Percentiles rank a stretch among this genome's conserved stretches.
Conservation (phyloP, 345 rosid genomes). For the Rhodamnia argentea region DNA sequence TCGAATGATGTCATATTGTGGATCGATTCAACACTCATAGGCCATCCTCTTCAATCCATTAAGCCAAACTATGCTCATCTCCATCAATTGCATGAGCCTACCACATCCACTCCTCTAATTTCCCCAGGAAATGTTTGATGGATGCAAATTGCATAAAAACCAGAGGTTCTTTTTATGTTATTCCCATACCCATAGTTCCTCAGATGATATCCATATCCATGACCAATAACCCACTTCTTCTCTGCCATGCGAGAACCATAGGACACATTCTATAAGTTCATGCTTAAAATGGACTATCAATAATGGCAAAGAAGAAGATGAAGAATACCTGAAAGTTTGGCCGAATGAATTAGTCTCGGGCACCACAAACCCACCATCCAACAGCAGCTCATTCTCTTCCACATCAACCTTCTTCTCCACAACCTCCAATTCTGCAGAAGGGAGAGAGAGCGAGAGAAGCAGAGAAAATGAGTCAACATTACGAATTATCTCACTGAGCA, state of each 20-base stretch:
- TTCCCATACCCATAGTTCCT: background rate
- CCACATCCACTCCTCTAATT: background rate
- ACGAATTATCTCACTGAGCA: background rate
- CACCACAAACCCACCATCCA: conserved; percentile 49
- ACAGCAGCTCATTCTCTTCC: conserved; percentile 25
- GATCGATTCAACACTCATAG: background rate
- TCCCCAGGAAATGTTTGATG: background rate
- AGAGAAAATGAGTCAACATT: too few species aligned
- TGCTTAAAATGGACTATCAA: background rate
- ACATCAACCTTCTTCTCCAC: background rate
- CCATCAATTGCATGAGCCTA: background rate
- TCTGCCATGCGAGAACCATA: background rate
- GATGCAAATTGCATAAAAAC: background rate
- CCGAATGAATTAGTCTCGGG: conserved; percentile 73
- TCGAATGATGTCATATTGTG: background rate
- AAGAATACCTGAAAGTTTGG: conserved; percentile 58
- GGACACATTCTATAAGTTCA: background rate
- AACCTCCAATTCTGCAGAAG: background rate
- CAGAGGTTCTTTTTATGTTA: background rate
- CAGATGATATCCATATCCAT: background rate
- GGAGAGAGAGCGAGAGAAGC: background rate
- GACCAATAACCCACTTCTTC: background rate
- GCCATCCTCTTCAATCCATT: background rate
- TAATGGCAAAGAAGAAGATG: background rate
- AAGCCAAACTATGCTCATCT: background rate